phyloP scores from a whole-genome alignment of 2,329 filamentous ascomycete species.

The Orbilia blumenaviensis region DNA sequence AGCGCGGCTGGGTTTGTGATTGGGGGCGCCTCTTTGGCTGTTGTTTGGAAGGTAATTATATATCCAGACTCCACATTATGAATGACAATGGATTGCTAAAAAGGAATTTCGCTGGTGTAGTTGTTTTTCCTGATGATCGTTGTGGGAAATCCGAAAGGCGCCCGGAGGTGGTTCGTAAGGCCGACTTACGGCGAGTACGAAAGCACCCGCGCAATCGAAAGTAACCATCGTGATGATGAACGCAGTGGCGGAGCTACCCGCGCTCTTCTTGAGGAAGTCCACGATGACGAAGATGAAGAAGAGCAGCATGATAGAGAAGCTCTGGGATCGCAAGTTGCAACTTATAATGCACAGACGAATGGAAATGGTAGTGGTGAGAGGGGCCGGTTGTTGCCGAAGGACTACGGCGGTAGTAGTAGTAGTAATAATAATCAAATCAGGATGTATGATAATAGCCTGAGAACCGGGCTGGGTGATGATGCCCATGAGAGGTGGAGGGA shows the following conservation, averaged over 20 bases:
- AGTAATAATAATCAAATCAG: no score
- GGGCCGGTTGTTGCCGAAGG: no score
- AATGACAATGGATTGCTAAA: neutral
- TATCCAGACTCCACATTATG: no score
- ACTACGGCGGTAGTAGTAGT: no score
- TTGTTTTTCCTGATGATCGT: slow-evolving; percentile 17
- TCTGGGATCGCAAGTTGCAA: neutral
- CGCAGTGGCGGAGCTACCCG: no score
- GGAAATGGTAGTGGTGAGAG: neutral
- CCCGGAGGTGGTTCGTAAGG: neutral
- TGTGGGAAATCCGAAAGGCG: neutral
- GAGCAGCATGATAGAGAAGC: neutral
- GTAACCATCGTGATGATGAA: no score
- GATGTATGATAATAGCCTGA: no score
- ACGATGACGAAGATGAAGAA: slow-evolving; percentile 4
- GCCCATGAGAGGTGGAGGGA: no score
- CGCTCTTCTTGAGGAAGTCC: no score
- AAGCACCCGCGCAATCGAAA: neutral
- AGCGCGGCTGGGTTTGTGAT: neutral
- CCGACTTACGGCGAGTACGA: neutral
- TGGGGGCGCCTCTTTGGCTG: neutral
- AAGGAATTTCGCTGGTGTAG: neutral
- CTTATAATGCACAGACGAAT: neutral
- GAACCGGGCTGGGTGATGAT: no score
- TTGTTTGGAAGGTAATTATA: slow-evolving; percentile 1